phyloP scores from a whole-genome alignment of 148 eudicot genomes.

The Spergularia marina region DNA sequence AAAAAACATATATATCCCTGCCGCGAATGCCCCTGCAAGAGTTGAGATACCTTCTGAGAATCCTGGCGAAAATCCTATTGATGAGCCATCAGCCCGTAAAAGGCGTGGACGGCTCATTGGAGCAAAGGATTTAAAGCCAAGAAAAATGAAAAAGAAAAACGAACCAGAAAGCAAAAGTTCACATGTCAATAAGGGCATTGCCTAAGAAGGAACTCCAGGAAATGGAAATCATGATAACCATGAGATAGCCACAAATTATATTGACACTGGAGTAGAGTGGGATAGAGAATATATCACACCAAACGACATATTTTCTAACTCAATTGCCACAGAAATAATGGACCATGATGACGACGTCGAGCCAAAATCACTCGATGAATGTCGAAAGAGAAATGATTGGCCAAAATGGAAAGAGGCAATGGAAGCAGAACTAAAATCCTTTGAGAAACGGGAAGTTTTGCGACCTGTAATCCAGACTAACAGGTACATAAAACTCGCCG shows the following conservation, averaged over 20 bases:
- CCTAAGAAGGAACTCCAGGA: not conserved
- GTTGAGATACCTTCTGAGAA: not conserved
- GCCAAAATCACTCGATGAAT: not conserved
- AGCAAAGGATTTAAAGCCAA: not conserved
- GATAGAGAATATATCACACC: not conserved
- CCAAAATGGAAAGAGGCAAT: conserved; percentile 18
- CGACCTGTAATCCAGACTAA: too few species aligned
- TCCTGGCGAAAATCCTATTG: not conserved
- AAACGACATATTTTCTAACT: not conserved
- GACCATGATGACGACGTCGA: not conserved
- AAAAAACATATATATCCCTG: too few species aligned
- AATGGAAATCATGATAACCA: not conserved
- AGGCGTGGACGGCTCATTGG: not conserved
- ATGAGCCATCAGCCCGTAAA: not conserved
- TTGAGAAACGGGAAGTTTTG: not conserved
- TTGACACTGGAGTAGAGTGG: not conserved
- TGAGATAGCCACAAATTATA: not conserved
- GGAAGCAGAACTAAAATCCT: not conserved
- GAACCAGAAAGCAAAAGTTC: too few species aligned
- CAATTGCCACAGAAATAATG: too few species aligned
- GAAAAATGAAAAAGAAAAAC: not conserved
- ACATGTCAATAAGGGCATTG: not conserved
- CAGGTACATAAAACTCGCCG: too few species aligned
- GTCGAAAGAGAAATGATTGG: conserved; percentile 4
- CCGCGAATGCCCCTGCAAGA: too few species aligned